These are phyloP conservation scores for Umbelopsis vinacea DNA, from an alignment of 192 early-diverging fungal species.

Conservation along the genomic window DNA sequence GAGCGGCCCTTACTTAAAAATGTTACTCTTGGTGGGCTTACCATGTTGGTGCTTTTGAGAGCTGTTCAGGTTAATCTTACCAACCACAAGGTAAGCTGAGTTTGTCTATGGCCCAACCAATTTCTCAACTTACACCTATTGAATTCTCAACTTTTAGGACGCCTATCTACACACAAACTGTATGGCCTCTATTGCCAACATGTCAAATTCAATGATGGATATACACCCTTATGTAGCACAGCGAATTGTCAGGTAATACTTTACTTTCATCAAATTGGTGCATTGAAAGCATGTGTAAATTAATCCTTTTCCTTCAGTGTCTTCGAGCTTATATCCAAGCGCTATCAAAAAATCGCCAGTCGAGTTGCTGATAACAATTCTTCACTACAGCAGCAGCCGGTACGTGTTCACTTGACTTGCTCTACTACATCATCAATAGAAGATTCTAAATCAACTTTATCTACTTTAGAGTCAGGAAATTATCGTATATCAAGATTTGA, in stretches of 20 bases:
- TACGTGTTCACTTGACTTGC: neutral
- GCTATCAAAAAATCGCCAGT: constrained; percentile 62
- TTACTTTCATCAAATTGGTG: neutral
- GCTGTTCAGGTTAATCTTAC: constrained; percentile 71
- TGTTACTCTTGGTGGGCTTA: constrained; percentile 70
- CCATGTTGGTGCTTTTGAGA: constrained; percentile 66
- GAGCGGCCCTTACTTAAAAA: constrained; percentile 64
- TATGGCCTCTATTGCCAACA: constrained; percentile 67
- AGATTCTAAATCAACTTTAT: neutral
- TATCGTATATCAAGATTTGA: constrained; percentile 67
- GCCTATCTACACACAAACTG: constrained; percentile 70
- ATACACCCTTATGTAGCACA: constrained; percentile 75
- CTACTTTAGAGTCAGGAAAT: constrained; percentile 43
- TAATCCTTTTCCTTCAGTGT: constrained; percentile 41
- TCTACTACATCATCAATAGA: neutral
- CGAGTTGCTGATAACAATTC: constrained; percentile 1
- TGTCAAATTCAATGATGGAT: constrained; percentile 60
- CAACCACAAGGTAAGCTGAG: constrained; percentile 59
- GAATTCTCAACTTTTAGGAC: constrained; percentile 51
- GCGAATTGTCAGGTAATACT: constrained; percentile 60
- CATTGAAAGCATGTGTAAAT: no score
- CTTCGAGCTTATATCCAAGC: constrained; percentile 68
- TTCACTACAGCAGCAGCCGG: neutral
- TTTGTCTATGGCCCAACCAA: neutral
- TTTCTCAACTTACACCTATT: neutral